A percentile compares a stretch with the other conserved stretches of the same genome.
Conservation (phyloP, 768 basidiomycete genomes). For the Leucocoprinus birnbaumii region DNA sequence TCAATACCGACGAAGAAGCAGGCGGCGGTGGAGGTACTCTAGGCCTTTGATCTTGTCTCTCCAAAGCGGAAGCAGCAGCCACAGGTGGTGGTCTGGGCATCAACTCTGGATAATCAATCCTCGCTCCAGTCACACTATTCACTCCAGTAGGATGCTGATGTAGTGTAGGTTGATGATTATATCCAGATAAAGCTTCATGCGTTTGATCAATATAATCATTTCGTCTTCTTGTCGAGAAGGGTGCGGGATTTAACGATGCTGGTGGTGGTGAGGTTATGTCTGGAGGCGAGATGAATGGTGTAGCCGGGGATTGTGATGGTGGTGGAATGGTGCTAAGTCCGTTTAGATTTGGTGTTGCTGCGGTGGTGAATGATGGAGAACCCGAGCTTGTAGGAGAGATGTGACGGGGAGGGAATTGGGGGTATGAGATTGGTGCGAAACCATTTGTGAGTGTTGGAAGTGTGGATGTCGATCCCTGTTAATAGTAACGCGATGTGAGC, state of each 20-base stretch:
- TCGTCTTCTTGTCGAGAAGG: slow-evolving; percentile 58
- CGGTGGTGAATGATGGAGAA: neutral
- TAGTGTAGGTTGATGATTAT: too few relatives aligned
- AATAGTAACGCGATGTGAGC: slow-evolving; percentile 26
- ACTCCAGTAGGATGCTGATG: slow-evolving; percentile 19
- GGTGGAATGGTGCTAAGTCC: neutral
- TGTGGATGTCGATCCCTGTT: slow-evolving; percentile 24
- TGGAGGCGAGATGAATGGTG: slow-evolving; percentile 31
- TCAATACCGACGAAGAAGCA: neutral
- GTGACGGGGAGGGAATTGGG: slow-evolving; percentile 26
- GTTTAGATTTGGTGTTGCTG: slow-evolving; percentile 13
- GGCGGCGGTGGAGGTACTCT: slow-evolving; percentile 32
- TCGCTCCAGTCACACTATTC: neutral
- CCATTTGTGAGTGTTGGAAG: slow-evolving; percentile 36
- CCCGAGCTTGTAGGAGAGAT: slow-evolving; percentile 26
- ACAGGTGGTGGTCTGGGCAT: slow-evolving; percentile 76
- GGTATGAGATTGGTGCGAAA: slow-evolving; percentile 40
- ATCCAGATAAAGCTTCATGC: slow-evolving; percentile 50
- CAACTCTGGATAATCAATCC: slow-evolving; percentile 83
- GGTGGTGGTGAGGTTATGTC: slow-evolving; percentile 71
- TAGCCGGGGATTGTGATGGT: neutral
- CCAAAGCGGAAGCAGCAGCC: slow-evolving; percentile 64
- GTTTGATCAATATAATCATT: slow-evolving; percentile 83
- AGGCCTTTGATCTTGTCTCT: slow-evolving; percentile 75
- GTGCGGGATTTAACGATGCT: slow-evolving; percentile 79